Evolutionary conservation across 2,329 filamentous ascomycete genomes (phyloP), one percentile per base, ranked within the genome.

Genomic region (Penicillium frequentans): DNA sequence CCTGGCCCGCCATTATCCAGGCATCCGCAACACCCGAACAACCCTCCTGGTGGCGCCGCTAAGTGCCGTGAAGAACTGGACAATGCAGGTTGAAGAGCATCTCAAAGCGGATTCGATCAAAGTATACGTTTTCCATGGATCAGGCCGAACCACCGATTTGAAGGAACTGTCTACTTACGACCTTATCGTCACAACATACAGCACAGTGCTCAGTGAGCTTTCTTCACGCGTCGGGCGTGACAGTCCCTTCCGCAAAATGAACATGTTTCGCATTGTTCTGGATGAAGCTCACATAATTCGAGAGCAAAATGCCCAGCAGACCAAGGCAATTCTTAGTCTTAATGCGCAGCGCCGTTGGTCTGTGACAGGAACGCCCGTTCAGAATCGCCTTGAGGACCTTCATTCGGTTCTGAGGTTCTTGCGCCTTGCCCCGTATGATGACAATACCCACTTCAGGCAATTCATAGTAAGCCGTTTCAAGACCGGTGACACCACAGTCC

Each of bases 261-360:
- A 91, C 59, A 96, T 93, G 90, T 97, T 96, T 72, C 89, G 93
- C 21, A 90, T 98, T 53, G 91, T 97, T 1, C 83, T 98, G 1
- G 93, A 98, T 62, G 93, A 99, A 75, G 95, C 93, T 0, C 95
- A 99, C 72, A 90, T 90, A 74, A 98, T 99, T 63, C 90, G 95
- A 26, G 93, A 96, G 66, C 88, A 90, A 61, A 84, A 82, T 3
- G 93, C 92, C 0, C 80, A 90, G 42, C 89, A 93, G 64, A 96
- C 92, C 53, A 91, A 93, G 71, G 90, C 91, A 3, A 90, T 95
- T 21, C 93, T 91, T 62, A 84, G 86, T 21, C 80, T 98, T 3
- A 83, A 90, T 58, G 90, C 92, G 2, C 84, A 90, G 68, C 86
- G 93, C 31, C 88, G 93, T 33, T 99, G 95, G 95, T 93, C 93